Evolutionary conservation across 2,329 filamentous ascomycete genomes (phyloP).

Genomic region (Xylaria sp.): DNA sequence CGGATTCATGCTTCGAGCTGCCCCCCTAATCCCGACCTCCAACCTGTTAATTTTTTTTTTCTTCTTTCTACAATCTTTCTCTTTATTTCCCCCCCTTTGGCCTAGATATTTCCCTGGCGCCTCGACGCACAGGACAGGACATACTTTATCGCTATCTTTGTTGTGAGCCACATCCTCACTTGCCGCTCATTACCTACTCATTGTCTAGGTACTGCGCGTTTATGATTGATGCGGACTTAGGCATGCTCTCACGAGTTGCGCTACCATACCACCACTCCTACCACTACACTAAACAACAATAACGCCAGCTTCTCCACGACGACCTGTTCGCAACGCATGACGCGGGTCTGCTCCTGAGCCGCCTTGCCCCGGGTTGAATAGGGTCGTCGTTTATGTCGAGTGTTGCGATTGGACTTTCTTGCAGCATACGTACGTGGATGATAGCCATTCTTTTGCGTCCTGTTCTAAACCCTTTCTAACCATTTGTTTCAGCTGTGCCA

Average conservation of each 20-base stretch:
- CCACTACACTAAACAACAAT: slow-evolving; percentile 10
- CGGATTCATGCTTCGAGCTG: slow-evolving; percentile 26
- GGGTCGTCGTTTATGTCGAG: slow-evolving; percentile 33
- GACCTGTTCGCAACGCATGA: slow-evolving; percentile 43
- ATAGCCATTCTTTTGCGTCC: slow-evolving; percentile 38
- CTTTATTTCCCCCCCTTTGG: slow-evolving; percentile 22
- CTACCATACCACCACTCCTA: not conserved
- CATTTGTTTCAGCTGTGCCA: slow-evolving; percentile 31
- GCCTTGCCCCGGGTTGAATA: slow-evolving; percentile 41
- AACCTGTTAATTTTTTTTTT: slow-evolving; percentile 8
- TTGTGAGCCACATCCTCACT: slow-evolving; percentile 19
- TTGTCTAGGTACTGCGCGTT: slow-evolving; percentile 14
- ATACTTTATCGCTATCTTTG: slow-evolving; percentile 20
- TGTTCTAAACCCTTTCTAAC: slow-evolving; percentile 27
- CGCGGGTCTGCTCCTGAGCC: slow-evolving; percentile 31
- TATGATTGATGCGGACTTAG: slow-evolving; percentile 15
- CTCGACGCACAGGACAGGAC: slow-evolving; percentile 23
- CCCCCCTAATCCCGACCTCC: slow-evolving; percentile 29
- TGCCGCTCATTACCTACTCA: slow-evolving; percentile 15
- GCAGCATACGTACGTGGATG: slow-evolving; percentile 27
- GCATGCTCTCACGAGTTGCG: slow-evolving; percentile 12
- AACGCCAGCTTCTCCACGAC: slow-evolving; percentile 21
- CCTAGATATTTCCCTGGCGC: slow-evolving; percentile 14
- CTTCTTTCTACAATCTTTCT: slow-evolving; percentile 5
- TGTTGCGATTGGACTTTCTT: slow-evolving; percentile 28